Conservation (phyloP, 441 rosid species). For the Aquilaria agallochum region DNA sequence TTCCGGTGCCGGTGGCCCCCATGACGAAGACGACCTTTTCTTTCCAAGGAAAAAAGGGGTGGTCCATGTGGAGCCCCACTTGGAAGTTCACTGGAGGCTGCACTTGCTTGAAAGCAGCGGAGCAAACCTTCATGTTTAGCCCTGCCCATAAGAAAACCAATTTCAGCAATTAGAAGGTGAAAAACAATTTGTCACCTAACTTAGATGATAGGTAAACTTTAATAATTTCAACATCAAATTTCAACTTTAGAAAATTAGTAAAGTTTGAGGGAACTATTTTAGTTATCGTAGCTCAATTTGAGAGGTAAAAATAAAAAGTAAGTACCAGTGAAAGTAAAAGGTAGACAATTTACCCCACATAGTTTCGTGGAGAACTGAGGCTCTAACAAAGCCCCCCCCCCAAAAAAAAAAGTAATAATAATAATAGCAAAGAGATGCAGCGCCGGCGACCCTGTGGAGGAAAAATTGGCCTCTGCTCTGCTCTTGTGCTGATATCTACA, state of each 20-base stretch:
- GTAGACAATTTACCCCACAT: constrained; percentile 2
- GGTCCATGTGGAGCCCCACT: constrained; percentile 24
- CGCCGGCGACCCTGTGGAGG: background rate
- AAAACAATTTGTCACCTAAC: background rate
- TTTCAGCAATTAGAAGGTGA: background rate
- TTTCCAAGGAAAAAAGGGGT: constrained; percentile 40
- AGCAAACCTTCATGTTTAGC: constrained; percentile 39
- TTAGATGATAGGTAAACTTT: background rate
- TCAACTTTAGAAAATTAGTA: constrained; percentile 1
- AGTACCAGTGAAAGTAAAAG: background rate
- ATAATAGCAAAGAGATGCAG: background rate
- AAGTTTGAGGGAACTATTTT: background rate
- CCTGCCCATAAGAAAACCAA: background rate
- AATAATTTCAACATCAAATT: background rate
- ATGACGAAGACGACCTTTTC: constrained; percentile 68
- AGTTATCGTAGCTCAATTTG: background rate
- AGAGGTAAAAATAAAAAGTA: background rate
- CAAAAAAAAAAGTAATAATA: background rate
- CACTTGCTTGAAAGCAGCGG: constrained; percentile 44
- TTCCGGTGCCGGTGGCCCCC: constrained; percentile 81
- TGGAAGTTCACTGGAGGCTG: constrained; percentile 53
- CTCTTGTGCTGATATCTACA: too few species aligned
- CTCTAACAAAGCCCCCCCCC: constrained; percentile 4
- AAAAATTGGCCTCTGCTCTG: background rate
- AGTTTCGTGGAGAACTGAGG: constrained; percentile 19